These are phyloP conservation scores for Colletotrichum orbiculare DNA, from an alignment of 2,329 filamentous ascomycete genomes.

Conservation along the genomic window DNA sequence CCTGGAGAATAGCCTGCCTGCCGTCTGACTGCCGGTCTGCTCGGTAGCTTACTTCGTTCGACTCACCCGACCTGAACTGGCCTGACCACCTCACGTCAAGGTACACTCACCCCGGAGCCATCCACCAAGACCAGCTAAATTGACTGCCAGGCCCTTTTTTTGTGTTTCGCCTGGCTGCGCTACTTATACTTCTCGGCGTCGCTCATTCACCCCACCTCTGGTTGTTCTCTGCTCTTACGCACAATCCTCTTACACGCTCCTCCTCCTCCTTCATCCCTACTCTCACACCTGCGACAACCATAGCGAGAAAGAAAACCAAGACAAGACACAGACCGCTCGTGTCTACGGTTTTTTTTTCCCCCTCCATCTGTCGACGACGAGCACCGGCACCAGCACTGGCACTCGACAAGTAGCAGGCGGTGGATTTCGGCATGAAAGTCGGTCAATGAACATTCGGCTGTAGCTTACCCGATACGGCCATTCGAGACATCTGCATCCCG, in stretches of 20 bases:
- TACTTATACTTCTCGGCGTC: conserved; percentile 24
- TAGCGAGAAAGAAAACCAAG: conserved; percentile 25
- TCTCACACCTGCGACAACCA: conserved; percentile 25
- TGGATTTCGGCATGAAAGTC: conserved; percentile 2
- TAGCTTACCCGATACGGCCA: conserved; percentile 33
- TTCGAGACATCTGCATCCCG: conserved; percentile 31
- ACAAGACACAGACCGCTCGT: conserved; percentile 33
- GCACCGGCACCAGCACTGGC: neutral
- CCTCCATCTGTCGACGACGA: neutral
- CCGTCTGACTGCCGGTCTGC: neutral
- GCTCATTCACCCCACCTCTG: conserved; percentile 5
- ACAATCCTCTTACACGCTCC: conserved; percentile 36
- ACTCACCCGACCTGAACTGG: neutral
- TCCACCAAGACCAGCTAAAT: neutral
- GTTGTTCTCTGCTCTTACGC: conserved; percentile 8
- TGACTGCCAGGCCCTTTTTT: no score
- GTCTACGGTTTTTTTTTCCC: neutral
- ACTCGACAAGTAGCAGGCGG: neutral
- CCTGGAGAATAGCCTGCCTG: conserved; percentile 1
- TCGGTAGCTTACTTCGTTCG: neutral
- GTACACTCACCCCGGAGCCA: neutral
- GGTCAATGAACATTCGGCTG: conserved; percentile 6
- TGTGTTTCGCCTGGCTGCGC: neutral
- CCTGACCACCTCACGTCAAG: neutral
- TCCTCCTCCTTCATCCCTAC: conserved; percentile 36